A percentile compares a stretch with the other conserved stretches of the same genome.
Evolutionary conservation across 495 filamentous ascomycete genomes (phyloP).

Genomic region (Annulohypoxylon stygium): DNA sequence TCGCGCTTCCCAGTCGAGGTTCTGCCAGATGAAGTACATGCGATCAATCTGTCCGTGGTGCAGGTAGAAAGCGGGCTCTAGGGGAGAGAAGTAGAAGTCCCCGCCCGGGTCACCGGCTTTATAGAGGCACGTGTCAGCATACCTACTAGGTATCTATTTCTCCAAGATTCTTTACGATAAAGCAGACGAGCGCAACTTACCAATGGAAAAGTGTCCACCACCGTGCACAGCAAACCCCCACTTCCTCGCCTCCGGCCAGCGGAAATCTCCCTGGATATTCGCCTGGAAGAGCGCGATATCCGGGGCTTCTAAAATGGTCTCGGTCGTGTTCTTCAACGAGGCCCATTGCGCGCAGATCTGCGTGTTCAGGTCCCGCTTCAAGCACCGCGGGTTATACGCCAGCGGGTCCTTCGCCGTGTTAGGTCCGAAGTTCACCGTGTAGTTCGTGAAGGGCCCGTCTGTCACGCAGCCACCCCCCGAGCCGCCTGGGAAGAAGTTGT

Average conservation of each 20-base stretch:
- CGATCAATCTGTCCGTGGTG: constrained; percentile 80
- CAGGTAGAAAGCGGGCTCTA: constrained; percentile 77
- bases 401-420: constrained; percentile 47
- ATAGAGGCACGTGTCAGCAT: constrained; percentile 3
- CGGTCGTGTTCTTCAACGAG: constrained; percentile 58
- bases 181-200: constrained; percentile 22
- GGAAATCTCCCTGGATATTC: constrained; percentile 55
- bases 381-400: constrained; percentile 57
- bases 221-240: constrained; percentile 55
- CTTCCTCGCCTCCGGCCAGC: constrained; percentile 42
- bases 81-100: constrained; percentile 72
- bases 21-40: constrained; percentile 80
- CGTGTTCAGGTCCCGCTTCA: constrained; percentile 58
- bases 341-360: constrained; percentile 52
- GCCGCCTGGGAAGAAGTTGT: constrained; percentile 41
- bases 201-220: constrained; percentile 55
- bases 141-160: background rate
- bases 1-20: constrained; percentile 55
- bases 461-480: constrained; percentile 55
- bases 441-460: constrained; percentile 51
- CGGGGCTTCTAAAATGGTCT: constrained; percentile 51
- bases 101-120: constrained; percentile 54
- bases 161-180: background rate
- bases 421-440: constrained; percentile 58
- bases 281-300: constrained; percentile 55